Evolutionary conservation across 805 yeast genomes (phyloP).

Genomic region (Debaryomyces prosopidis): DNA sequence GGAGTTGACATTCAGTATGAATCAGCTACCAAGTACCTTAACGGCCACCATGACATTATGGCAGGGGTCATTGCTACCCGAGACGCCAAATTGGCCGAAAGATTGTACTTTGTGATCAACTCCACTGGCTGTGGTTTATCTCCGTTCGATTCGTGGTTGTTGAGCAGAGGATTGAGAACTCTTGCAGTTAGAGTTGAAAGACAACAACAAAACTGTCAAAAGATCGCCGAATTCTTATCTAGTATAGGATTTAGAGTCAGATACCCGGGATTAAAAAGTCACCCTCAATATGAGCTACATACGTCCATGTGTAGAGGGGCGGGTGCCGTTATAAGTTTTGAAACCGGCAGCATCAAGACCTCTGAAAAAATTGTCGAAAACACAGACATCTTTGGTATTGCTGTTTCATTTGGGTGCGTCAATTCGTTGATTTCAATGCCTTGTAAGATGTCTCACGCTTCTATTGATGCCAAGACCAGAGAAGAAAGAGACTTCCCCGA

Average conservation of each 20-base stretch:
- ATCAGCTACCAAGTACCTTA: conserved; percentile 87
- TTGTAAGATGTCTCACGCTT: conserved; percentile 96
- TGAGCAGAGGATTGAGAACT: conserved; percentile 86
- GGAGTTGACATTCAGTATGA: conserved; percentile 93
- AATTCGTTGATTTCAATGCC: conserved; percentile 92
- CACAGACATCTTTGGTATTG: conserved; percentile 78
- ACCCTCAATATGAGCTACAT: conserved; percentile 82
- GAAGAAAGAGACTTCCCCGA: conserved; percentile 90
- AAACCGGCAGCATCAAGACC: conserved; percentile 71
- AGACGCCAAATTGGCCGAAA: conserved; percentile 61
- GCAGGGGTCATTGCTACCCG: conserved; percentile 87
- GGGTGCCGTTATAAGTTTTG: conserved; percentile 88
- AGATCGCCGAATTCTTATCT: conserved; percentile 73
- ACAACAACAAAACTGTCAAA: conserved; percentile 80
- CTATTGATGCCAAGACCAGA: conserved; percentile 84
- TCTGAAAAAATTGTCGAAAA: conserved; percentile 74
- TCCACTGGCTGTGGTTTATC: conserved; percentile 89
- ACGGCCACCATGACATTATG: conserved; percentile 97
- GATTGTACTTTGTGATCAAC: conserved; percentile 75
- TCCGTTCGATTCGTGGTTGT: conserved; percentile 91
- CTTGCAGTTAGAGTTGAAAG: conserved; percentile 82
- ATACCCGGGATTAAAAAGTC: conserved; percentile 80
- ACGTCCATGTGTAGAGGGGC: conserved; percentile 75
- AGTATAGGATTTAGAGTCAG: conserved; percentile 72
- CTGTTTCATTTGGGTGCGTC: conserved; percentile 94